Percentiles rank a stretch among this genome's conserved stretches.
Conservation (phyloP, 306 rosid genomes). For the Lagenaria siceraria region DNA sequence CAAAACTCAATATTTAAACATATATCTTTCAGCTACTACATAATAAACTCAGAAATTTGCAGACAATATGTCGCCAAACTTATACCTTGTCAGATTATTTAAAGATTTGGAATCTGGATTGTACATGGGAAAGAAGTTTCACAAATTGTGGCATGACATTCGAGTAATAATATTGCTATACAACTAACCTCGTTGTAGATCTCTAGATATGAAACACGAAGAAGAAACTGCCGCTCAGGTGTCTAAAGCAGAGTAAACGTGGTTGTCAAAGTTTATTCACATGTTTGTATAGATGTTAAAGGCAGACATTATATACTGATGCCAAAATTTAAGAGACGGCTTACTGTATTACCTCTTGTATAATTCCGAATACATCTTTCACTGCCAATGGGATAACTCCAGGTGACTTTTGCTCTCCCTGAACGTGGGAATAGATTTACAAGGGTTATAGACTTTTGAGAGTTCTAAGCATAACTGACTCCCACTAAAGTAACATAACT, state of each 20-base stretch:
- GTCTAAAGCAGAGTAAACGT: conserved; percentile 38
- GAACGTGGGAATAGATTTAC: not conserved
- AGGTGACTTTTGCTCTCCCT: conserved; percentile 96
- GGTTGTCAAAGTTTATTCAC: not conserved
- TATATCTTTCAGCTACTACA: not conserved
- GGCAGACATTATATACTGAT: not conserved
- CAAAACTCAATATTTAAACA: not conserved
- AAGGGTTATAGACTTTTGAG: not conserved
- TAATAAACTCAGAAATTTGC: not conserved
- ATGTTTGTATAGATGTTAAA: not conserved
- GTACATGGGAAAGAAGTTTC: not conserved
- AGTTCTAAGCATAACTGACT: not conserved
- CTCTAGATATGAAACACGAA: conserved; percentile 81
- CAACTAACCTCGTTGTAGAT: conserved; percentile 79
- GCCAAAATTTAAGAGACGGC: not conserved
- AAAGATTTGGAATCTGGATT: not conserved
- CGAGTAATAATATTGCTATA: not conserved
- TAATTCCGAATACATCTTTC: conserved; percentile 77
- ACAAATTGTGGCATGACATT: not conserved
- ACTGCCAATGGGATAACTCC: conserved; percentile 80
- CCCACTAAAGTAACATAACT: not conserved
- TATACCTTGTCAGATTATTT: not conserved
- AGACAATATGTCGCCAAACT: not conserved
- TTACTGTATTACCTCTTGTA: conserved; percentile 56
- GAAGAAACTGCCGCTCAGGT: conserved; percentile 73